Evolutionary conservation across 805 yeast species (phyloP), one percentile per base, ranked within the genome.

Genomic region (Candida takata): DNA sequence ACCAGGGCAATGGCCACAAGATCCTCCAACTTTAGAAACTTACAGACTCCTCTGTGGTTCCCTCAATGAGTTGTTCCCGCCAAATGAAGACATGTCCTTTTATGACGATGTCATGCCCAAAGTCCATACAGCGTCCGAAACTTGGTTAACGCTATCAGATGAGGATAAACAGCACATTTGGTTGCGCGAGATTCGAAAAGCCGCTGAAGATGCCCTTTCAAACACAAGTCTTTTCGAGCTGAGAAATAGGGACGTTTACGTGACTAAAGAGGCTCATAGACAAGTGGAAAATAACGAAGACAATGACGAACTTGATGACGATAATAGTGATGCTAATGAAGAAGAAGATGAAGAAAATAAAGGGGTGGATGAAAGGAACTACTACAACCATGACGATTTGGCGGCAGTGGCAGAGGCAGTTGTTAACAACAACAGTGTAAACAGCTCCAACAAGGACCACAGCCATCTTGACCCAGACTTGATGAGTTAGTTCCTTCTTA

Each of bases 1-100:
- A 1, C 65, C 73, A 3, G 40, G 52, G 8, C 52, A 54, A 14
- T 72, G 78, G 78, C 78, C 78, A 0, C 67, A 65, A 36, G 74
- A 67, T 37, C 74, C 74, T 2, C 77, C 77, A 13, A 69, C 72
- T 2, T 47, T 56, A 34, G 70, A 67, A 43, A 67, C 74, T 1
- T 64, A 58, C 36, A 56, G 61, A 33, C 52, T 55, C 12, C 42
- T 70, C 20, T 51, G 51, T 51, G 33, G 54, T 21, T 39, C 28
- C n/a, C 49, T 49, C 24, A 52, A 42, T 37, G 34, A 52, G 35
- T 40, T 40, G 45, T 43, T 56, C 49, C 21, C 46, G 29, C 32
- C 44, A 19, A 19, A 25, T 23, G 35, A 44, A 11, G 37, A 45
- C 24, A 34, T 32, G 12, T 28, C 34, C 11, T 17, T 41, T 7